phyloP scores from a whole-genome alignment of 2,329 filamentous ascomycete genomes.

The Metarhizium album region DNA sequence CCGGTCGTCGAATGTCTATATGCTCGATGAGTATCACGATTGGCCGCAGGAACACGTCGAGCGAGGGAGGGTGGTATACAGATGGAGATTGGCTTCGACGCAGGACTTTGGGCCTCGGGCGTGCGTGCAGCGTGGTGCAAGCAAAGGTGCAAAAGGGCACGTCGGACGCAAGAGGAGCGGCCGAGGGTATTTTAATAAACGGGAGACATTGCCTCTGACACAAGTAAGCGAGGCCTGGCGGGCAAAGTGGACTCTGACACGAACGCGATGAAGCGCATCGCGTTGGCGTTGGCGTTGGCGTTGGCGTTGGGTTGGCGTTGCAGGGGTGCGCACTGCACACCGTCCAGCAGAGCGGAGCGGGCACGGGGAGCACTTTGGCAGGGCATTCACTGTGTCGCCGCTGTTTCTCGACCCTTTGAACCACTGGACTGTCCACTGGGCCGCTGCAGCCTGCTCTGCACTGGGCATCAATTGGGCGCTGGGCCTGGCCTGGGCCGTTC shows the following conservation, averaged over 20 bases:
- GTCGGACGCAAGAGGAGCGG: not conserved
- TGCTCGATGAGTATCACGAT: not conserved
- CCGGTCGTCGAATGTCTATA: not conserved
- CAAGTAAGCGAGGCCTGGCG: not conserved
- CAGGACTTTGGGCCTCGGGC: conserved; percentile 1
- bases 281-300: conserved; percentile 10
- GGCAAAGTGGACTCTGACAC: conserved; percentile 9
- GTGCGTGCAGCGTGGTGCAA: conserved; percentile 2
- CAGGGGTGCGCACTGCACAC: too few species aligned
- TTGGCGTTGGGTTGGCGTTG: too few species aligned
- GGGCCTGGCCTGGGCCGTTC: too few species aligned
- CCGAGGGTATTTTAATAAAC: conserved; percentile 3
- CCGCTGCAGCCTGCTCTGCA: too few species aligned
- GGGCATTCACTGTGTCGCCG: too few species aligned
- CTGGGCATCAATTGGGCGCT: too few species aligned
- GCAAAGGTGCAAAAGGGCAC: not conserved
- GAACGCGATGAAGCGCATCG: conserved; percentile 11
- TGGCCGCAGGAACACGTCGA: conserved; percentile 1
- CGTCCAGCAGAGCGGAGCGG: too few species aligned
- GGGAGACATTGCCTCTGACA: too few species aligned
- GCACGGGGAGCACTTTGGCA: too few species aligned
- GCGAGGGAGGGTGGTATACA: not conserved
- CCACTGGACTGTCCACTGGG: too few species aligned
- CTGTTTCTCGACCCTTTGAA: too few species aligned
- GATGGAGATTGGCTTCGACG: not conserved